Conservation (phyloP, 192 early-diverging fungal genomes). For the Diversispora epigaea region DNA sequence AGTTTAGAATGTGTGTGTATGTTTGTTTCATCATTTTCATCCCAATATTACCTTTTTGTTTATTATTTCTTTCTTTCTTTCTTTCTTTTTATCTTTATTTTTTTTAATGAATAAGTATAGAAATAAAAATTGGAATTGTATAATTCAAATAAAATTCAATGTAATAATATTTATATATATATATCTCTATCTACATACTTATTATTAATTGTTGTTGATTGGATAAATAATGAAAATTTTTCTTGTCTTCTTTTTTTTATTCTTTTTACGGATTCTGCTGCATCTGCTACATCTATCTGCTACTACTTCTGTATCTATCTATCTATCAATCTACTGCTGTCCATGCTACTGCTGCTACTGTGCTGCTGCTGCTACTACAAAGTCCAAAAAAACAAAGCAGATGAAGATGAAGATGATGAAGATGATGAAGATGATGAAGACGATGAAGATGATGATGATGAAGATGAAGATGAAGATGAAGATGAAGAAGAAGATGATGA, state of each 20-base stretch:
- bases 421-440: not conserved
- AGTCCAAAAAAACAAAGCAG: not conserved
- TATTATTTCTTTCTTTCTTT: not conserved
- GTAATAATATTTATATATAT: conserved; percentile 18
- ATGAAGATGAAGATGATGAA: not conserved
- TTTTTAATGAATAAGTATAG: not conserved
- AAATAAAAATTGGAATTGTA: not conserved
- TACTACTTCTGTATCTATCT: too few relatives aligned
- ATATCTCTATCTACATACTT: too few relatives aligned
- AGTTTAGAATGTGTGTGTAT: not conserved
- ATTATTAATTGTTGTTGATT: not conserved
- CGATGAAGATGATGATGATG: not conserved
- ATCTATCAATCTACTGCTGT: too few relatives aligned
- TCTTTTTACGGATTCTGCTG: conserved; percentile 2
- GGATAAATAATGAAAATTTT: conserved; percentile 3
- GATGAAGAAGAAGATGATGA: not conserved
- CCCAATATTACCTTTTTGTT: not conserved
- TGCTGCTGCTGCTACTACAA: not conserved
- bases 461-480: not conserved
- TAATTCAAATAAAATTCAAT: conserved; percentile 19
- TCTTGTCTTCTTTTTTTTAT: conserved; percentile 8
- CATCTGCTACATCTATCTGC: too few relatives aligned
- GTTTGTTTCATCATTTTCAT: not conserved
- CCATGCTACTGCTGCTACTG: not conserved
- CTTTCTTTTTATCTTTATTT: not conserved